Base-by-base conservation (phyloP, 129 eudicot genomes). In the Tanacetum coccineum region DNA sequence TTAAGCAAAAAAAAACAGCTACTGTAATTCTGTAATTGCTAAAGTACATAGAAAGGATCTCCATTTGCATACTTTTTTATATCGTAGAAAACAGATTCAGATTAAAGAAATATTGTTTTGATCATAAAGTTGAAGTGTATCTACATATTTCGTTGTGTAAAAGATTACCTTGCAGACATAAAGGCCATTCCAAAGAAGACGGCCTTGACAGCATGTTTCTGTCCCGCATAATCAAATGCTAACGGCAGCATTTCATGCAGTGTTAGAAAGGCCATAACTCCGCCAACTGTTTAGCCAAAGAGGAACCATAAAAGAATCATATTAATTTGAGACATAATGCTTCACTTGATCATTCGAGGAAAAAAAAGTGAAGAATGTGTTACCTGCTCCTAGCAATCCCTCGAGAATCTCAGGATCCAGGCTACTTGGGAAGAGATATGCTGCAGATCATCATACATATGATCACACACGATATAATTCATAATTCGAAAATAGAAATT, bases 161-260 rank as follows among this genome's bases (percentile, higher is more conserved):
- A 18, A 59, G 45, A 56, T 68, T 85, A 92, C 96, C 98, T 93
- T 3, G 98, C 96, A 44, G 98, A 93, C 98, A 93, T 93, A 78
- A 93, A 93, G 67, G 95, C 96, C 96, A 93, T 93, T 62, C 96
- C 96, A 21, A 81, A 54, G 78, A 93, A 93, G 42, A 93, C 98
- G 40, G 98, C 98, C 68, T 93, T 93, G 6, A 88, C 92, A 66
- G 96, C 98, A 82, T 86, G 96, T 70, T 93, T 93, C 78, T 84
- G 98, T 55, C 98, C 98, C 39, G 95, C 95, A 75, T 93, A 93
- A 82, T 93, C 96, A 77, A 93, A 88, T 17, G 98, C 96, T 78
- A 93, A 67, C 6, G 99, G 99, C 73, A 89, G 66, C 99, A 93
- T 93, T 72, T 93, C 99, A 67, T 93, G 99, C 67, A 93, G 83